Conservation (phyloP, 1,139 yeast genomes). For the Arxiozyma bovina region DNA sequence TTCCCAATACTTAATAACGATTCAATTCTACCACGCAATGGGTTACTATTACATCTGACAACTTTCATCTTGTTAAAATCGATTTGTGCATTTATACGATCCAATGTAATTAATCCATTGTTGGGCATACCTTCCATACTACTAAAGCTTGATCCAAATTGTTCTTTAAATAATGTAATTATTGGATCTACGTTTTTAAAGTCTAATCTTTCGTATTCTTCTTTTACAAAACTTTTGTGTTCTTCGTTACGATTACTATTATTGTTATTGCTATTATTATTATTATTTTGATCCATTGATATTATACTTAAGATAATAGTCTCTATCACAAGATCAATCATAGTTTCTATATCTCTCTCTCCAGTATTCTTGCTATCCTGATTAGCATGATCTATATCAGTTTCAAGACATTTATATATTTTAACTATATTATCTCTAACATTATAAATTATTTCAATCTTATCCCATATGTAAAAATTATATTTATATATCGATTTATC, state of each 20-base stretch:
- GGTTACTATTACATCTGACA: constrained; percentile 5
- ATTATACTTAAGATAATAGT: constrained; percentile 1
- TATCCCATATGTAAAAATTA: constrained; percentile 1
- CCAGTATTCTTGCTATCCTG: neutral
- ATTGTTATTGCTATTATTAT: neutral
- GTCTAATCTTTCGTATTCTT: neutral
- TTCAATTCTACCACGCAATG: constrained; percentile 6
- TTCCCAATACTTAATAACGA: constrained; percentile 1
- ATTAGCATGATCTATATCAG: neutral
- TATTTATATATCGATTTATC: neutral
- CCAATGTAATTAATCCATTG: neutral
- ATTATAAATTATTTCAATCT: constrained; percentile 1
- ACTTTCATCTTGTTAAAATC: constrained; percentile 3
- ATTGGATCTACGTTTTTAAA: constrained; percentile 44
- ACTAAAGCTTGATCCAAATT: constrained; percentile 70
- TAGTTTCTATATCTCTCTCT: neutral
- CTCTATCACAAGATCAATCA: constrained; percentile 1
- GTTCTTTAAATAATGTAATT: constrained; percentile 59
- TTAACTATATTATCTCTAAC: neutral
- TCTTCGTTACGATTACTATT: neutral
- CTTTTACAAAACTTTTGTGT: neutral
- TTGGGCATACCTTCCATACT: constrained; percentile 1
- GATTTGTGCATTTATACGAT: constrained; percentile 3
- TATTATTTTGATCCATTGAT: neutral
- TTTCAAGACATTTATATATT: neutral